Evolutionary conservation across 176 grass and related monocot species (phyloP).

Genomic region (Carex kokanica): DNA sequence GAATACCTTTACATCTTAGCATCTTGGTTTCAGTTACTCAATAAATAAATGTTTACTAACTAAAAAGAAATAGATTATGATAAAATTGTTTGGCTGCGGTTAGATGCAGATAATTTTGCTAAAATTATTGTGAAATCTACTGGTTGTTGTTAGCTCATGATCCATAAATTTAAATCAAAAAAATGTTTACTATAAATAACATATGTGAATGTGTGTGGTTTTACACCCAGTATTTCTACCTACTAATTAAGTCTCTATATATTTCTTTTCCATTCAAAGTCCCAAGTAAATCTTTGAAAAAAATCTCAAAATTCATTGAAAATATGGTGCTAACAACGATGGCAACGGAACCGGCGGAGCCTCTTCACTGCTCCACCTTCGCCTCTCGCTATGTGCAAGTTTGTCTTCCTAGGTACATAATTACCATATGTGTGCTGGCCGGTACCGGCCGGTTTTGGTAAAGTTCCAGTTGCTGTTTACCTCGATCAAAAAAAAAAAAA

Average conservation of each 20-base stretch:
- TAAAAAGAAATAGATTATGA: neutral
- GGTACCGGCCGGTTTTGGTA: neutral
- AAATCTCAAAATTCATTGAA: neutral
- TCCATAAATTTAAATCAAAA: neutral
- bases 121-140: neutral
- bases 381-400: constrained; percentile 76
- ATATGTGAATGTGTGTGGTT: neutral
- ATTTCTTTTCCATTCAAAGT: neutral
- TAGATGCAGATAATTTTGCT: neutral
- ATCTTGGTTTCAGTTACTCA: neutral
- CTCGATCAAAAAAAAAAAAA: neutral
- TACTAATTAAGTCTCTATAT: neutral
- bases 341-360: constrained; percentile 34
- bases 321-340: constrained; percentile 53
- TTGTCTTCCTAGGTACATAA: constrained; percentile 45
- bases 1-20: neutral
- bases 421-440: neutral
- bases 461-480: neutral
- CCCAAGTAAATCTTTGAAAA: neutral
- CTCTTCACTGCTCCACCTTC: constrained; percentile 73
- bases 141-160: neutral
- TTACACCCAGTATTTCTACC: neutral
- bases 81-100: neutral
- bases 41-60: neutral
- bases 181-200: neutral